These are phyloP conservation scores for Gastrolobium bilobum DNA, from an alignment of 306 rosid genomes.

Conservation along the genomic window DNA sequence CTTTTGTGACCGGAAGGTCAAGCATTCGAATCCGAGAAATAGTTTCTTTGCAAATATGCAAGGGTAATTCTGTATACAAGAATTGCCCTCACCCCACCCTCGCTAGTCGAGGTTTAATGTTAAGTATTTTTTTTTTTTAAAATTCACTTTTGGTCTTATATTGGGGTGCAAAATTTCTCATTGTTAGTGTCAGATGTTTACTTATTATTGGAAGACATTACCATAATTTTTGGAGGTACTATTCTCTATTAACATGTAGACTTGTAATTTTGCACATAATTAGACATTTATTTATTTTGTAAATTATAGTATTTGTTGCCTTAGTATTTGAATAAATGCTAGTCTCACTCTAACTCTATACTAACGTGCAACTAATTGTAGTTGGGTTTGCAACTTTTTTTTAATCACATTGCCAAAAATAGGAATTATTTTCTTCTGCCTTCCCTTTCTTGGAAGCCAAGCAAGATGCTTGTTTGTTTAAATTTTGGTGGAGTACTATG, in stretches of 20 bases:
- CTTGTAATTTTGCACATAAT: not conserved
- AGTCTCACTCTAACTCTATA: not conserved
- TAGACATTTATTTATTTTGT: constrained; percentile 2
- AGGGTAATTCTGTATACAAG: too few relatives aligned
- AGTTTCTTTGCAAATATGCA: too few relatives aligned
- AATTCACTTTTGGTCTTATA: constrained; percentile 18
- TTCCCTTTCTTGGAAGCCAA: constrained; percentile 34
- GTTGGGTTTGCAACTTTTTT: constrained; percentile 14
- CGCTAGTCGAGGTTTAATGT: too few relatives aligned
- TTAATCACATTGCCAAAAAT: constrained; percentile 18
- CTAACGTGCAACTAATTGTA: constrained; percentile 3
- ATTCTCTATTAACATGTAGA: not conserved
- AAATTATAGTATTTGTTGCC: not conserved
- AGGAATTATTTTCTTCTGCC: constrained; percentile 28
- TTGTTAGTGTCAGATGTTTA: constrained; percentile 7
- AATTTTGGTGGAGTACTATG: constrained; percentile 30
- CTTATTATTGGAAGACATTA: constrained; percentile 22
- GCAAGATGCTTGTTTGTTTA: constrained; percentile 35
- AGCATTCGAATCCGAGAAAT: too few relatives aligned
- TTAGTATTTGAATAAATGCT: constrained; percentile 24
- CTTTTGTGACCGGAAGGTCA: too few relatives aligned
- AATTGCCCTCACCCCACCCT: too few relatives aligned
- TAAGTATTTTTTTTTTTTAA: too few relatives aligned
- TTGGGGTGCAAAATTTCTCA: not conserved
- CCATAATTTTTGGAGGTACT: constrained; percentile 4